Evolutionary conservation across 2,329 filamentous ascomycete species (phyloP), one percentile per base, ranked within the genome.

Genomic region (Stagonosporopsis rhizophila): DNA sequence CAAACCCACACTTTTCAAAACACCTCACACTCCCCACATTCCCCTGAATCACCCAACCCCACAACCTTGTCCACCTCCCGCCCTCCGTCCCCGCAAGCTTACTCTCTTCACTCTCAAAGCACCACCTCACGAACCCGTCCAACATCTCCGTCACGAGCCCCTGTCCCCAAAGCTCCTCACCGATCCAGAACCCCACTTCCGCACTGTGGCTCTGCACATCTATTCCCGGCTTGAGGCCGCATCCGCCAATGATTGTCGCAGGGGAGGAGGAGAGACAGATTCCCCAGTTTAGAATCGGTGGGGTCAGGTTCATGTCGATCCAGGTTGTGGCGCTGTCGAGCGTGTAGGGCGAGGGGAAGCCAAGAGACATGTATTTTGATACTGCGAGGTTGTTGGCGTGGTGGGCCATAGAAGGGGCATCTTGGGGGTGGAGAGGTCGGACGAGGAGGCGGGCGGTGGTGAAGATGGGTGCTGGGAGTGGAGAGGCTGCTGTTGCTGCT

Each of bases 171-270:
- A 66, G 66, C 27, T 58, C 56, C 49, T 76, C 73, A 15, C 69
- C 72, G 11, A 80, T 52, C 79, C 78, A 81, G 62, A 77, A 80
- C 9, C 78, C 78, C 1, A 80, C 44, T 53, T 79, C 76, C 0
- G 73, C 78, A 1, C 65, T 68, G 51, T 77, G 76, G 5, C 71
- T 60, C 15, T 71, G 66, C 15, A 77, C 64, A 52, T 78, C 77
- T 28, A 37, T 12, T n/a, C 66, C 70, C 38, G 69, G 70, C 51
- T 68, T 75, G 8, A 80, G 51, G 3, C 78, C 77, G 30, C 79
- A 74, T 7, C 69, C 65, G 25, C 78, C 78, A 51, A 78, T 73
- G 1, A 70, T 40, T 11, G 55, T 55, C 1, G 48, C 27, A 5
- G 67, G 68, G 2, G 46, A 37, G 7, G 53, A 32, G 6, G 17